These are phyloP conservation scores for Zopfochytrium polystomum DNA, from an alignment of 371 early-diverging fungal species.

Conservation along the genomic window DNA sequence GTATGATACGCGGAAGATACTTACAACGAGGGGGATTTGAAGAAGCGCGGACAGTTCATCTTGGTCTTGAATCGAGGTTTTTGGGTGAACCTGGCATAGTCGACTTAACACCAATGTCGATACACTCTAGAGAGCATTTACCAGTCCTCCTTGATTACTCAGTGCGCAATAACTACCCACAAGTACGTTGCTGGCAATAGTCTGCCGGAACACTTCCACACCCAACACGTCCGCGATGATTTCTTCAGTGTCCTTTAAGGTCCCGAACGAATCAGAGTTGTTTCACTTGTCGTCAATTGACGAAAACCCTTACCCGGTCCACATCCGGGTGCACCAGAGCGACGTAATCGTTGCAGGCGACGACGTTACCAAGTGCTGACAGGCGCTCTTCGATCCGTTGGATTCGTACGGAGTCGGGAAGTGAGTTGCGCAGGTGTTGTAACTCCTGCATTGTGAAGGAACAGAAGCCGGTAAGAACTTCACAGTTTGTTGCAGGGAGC, in stretches of 20 bases:
- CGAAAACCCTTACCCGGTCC: conserved; percentile 62
- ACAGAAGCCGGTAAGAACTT: not conserved
- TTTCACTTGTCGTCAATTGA: not conserved
- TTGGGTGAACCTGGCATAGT: conserved; percentile 76
- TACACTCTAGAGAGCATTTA: conserved; percentile 20
- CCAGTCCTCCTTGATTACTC: conserved; percentile 98
- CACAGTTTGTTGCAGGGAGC: too few relatives aligned
- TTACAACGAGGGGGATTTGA: conserved; percentile 91
- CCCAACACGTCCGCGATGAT: conserved; percentile 96
- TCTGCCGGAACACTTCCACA: conserved; percentile 99
- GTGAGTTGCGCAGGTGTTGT: conserved; percentile 95
- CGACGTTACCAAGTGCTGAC: conserved; percentile 98
- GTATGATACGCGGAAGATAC: conserved; percentile 19
- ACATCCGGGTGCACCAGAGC: conserved; percentile 99
- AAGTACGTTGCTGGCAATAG: conserved; percentile 97
- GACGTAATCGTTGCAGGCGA: conserved; percentile 99
- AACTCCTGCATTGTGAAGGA: conserved; percentile 64
- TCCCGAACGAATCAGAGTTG: not conserved
- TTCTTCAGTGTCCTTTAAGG: conserved; percentile 88
- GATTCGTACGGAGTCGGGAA: conserved; percentile 94
- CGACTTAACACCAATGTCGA: conserved; percentile 1
- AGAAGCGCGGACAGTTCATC: conserved; percentile 98
- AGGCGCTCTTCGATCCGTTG: conserved; percentile 98
- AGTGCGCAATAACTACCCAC: conserved; percentile 98
- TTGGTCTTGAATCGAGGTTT: conserved; percentile 94